phyloP scores from a whole-genome alignment of 148 eudicot species.

The Linanthus parryae region DNA sequence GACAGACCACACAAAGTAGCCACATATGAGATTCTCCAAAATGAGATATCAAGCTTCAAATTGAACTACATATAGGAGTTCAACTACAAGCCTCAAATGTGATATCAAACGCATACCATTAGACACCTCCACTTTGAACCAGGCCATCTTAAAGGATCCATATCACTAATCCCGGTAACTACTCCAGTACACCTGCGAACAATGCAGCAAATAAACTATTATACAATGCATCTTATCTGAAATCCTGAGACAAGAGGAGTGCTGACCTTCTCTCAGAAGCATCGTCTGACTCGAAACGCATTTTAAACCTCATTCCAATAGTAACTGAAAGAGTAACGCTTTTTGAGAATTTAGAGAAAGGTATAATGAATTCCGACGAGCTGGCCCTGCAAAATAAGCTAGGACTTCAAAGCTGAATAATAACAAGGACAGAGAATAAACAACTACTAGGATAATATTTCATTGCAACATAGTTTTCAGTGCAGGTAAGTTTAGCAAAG shows the following conservation, averaged over 20 bases:
- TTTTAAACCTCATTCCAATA: constrained; percentile 77
- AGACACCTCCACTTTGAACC: constrained; percentile 96
- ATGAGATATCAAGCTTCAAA: no score
- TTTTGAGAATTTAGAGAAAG: constrained; percentile 58
- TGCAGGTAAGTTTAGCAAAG: no score
- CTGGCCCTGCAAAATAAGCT: constrained; percentile 44
- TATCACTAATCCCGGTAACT: constrained; percentile 63
- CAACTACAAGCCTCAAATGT: no score
- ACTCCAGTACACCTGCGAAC: constrained; percentile 72
- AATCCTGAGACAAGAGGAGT: no score
- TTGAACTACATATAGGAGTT: no score
- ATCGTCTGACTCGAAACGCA: constrained; percentile 82
- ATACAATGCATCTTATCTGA: no score
- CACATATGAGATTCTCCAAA: no score
- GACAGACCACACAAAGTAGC: no score
- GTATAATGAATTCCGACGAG: constrained; percentile 76
- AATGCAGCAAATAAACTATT: no score
- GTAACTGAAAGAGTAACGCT: constrained; percentile 45
- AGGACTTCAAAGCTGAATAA: no score
- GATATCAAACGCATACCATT: constrained; percentile 53
- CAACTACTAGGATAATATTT: not conserved
- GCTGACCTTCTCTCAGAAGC: constrained; percentile 82
- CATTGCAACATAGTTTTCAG: no score
- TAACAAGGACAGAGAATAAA: not conserved
- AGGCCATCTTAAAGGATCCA: constrained; percentile 85